Evolutionary conservation across 257 asterid genomes (phyloP), one percentile per base, ranked within the genome.

Genomic region (Penstemon barbatus): DNA sequence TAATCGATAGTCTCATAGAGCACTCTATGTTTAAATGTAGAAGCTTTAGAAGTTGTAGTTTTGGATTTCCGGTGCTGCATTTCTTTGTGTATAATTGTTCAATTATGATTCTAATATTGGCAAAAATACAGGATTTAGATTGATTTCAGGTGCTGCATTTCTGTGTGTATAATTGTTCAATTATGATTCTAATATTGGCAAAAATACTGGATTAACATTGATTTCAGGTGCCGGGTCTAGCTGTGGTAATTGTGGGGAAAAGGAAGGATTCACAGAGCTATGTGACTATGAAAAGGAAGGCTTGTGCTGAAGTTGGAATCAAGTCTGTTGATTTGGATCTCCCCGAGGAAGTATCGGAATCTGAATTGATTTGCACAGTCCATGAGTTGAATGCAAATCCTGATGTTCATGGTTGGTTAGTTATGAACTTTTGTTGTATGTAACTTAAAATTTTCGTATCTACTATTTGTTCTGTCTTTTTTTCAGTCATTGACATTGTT

Each of bases 251-350:
- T 53, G 97, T 91, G 50, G 96, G 97, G 50, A 55, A 78, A 18
- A 85, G 95, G 78, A 91, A 89, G 77, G 97, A 91, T 69, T 91
- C 97, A 15, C 94, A 87, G 83, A 91, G 91, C 82, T 91, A 91
- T 73, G 97, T 91, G 50, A 77, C 25, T 64, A 91, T 91, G 96
- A 89, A 91, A 86, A 84, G 96, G 83, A 89, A 87, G 73, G 90
- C 97, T 5, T 91, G 96, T 74, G 86, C 94, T 7, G 96, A 91
- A 80, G 89, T 84, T 76, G 93, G 96, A 52, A 85, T 91, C 51
- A 87, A 77, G 76, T 91, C 96, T 15, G 38, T 89, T 5, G 95
- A 89, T 69, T 11, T 87, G 38, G 89, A 87, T 70, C 87, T 89
- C n/a, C 97, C 95, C 0, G 97, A 91, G 89, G 81, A 89, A 6